Conservation (phyloP, 2,329 filamentous ascomycete genomes). For the Tolypocladium guangdongense region DNA sequence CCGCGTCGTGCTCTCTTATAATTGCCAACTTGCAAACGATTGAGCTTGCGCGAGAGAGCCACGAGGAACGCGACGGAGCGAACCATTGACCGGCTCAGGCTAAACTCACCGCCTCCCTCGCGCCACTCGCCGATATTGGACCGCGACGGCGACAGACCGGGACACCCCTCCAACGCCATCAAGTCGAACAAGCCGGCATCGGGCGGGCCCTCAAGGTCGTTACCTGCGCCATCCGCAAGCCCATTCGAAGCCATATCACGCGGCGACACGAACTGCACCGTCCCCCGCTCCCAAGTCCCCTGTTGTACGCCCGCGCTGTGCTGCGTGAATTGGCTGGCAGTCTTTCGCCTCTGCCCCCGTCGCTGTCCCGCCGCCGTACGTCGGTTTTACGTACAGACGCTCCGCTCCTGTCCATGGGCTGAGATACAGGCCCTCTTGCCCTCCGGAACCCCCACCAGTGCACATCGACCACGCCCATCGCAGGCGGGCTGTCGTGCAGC, state of each 20-base stretch:
- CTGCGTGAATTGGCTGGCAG: constrained; percentile 18
- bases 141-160: not conserved
- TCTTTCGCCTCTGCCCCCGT: constrained; percentile 9
- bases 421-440: constrained; percentile 3
- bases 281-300: constrained; percentile 1
- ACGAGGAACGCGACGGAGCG: not conserved
- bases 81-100: not conserved
- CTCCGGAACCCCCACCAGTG: constrained; percentile 4
- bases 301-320: constrained; percentile 5
- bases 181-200: not conserved
- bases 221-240: not conserved
- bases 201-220: not conserved
- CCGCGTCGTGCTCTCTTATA: not conserved
- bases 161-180: not conserved
- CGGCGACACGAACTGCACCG: not conserved
- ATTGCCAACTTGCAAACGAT: not conserved
- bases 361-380: constrained; percentile 19
- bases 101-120: not conserved
- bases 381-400: constrained; percentile 24
- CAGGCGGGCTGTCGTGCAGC: constrained; percentile 11
- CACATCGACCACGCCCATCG: constrained; percentile 1
- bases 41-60: not conserved
- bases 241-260: not conserved
- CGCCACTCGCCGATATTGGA: not conserved
- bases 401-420: constrained; percentile 6